Percentiles rank a stretch among this genome's conserved stretches.
phyloP scores from a whole-genome alignment of 345 rosid species.

The Camelina laxa region DNA sequence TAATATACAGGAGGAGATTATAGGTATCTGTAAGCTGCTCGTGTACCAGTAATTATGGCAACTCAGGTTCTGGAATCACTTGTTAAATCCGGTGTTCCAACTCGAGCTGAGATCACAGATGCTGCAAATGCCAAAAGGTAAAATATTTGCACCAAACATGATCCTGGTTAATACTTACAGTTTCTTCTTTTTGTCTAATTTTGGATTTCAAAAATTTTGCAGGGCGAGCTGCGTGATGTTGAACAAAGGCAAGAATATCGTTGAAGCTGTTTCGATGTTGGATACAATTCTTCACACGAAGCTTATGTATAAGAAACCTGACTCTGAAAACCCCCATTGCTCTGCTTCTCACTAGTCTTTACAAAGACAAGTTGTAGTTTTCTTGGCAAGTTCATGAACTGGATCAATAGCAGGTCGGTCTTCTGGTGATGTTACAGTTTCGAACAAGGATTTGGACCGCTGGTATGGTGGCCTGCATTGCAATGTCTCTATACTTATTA shows the following conservation, averaged over 20 bases:
- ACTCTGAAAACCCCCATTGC: slow-evolving; percentile 23
- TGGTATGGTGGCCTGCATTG: neutral
- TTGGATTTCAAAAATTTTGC: slow-evolving; percentile 1
- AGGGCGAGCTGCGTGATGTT: slow-evolving; percentile 70
- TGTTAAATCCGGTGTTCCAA: slow-evolving; percentile 68
- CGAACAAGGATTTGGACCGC: neutral
- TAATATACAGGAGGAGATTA: slow-evolving; percentile 69
- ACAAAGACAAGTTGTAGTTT: slow-evolving; percentile 5
- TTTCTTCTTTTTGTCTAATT: slow-evolving; percentile 15
- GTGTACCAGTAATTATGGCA: slow-evolving; percentile 67
- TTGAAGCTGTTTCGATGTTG: slow-evolving; percentile 62
- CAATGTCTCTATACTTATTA: neutral
- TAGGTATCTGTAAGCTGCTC: slow-evolving; percentile 57
- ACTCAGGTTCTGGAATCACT: slow-evolving; percentile 79
- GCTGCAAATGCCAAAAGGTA: slow-evolving; percentile 64
- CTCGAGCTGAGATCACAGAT: slow-evolving; percentile 78
- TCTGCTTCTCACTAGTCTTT: neutral
- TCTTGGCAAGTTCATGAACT: neutral
- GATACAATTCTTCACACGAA: slow-evolving; percentile 53
- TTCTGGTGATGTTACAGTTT: neutral
- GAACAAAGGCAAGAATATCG: slow-evolving; percentile 68
- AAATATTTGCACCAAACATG: slow-evolving; percentile 11
- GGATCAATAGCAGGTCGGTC: no score
- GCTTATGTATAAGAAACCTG: slow-evolving; percentile 38
- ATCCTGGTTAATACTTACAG: neutral